Evolutionary conservation across 352 stramenopile species (phyloP), one percentile per base, ranked within the genome.

Genomic region (Phytophthora sp.): DNA sequence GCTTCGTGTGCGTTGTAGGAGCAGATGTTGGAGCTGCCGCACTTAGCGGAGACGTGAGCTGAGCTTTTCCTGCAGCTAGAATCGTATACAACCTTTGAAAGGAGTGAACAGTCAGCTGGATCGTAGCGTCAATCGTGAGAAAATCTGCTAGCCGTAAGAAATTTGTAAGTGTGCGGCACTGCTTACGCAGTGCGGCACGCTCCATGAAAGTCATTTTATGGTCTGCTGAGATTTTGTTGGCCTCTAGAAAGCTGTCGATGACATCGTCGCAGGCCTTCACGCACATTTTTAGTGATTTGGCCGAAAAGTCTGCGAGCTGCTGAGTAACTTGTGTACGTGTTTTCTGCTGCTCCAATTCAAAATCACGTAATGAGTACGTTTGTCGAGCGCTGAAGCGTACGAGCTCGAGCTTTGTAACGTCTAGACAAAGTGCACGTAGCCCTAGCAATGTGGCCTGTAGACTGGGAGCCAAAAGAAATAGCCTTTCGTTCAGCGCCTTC

Each of bases 161-260:
- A 34, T 94, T 92, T 2, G 92, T 98, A 17, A 98, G 68, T 32
- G 80, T 92, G 4, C 89, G 87, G 58, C 94, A 98, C 48, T 98
- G 90, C 35, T 93, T 94, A 3, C 94, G 84, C 34, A 98, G 58
- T 3, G 88, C 86, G 1, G 95, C 94, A 15, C 92, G 77, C 68
- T 98, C 95, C 94, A 98, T 98, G 66, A 98, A 98, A 5, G 93
- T 98, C 94, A 98, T 98, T 41, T 96, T 97, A 69, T 97, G 90
- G 42, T 97, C 89, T 0, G 91, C 76, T 0, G 89, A 85, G 65
- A 98, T 98, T 37, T 96, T 94, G 76, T 98, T 98, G 9, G 74
- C 68, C 28, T 77, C 77, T 18, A 98, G 74, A 44, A 98, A 98
- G 12, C 59, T 50, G 54, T 98, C 94, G 18, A 98, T 94, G 23